These are phyloP conservation scores for Brassica rapa DNA, from an alignment of 345 rosid species.

Conservation along the genomic window DNA sequence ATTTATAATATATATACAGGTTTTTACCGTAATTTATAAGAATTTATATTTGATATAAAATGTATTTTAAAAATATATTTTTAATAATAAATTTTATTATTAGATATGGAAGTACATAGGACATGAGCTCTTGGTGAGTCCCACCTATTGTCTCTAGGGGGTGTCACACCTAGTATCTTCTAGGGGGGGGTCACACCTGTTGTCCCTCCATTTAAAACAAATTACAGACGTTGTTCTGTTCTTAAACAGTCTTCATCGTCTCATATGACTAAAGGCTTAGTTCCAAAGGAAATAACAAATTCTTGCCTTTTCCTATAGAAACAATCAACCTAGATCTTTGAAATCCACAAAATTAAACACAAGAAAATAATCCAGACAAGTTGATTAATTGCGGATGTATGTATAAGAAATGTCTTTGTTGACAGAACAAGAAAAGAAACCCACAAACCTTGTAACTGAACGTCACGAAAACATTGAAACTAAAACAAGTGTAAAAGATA, in stretches of 20 bases:
- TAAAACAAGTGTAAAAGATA: neutral
- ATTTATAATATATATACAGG: no score
- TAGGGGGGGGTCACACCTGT: no score
- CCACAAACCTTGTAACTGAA: neutral
- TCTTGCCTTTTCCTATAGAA: constrained; percentile 28
- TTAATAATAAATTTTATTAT: no score
- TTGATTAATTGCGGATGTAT: neutral
- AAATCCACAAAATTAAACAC: neutral
- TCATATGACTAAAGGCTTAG: constrained; percentile 8
- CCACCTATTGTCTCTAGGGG: no score
- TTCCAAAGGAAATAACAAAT: constrained; percentile 37
- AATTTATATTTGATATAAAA: no score
- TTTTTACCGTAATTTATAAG: no score
- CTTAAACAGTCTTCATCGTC: constrained; percentile 34
- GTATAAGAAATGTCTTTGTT: neutral
- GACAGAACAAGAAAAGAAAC: neutral
- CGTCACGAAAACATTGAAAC: constrained; percentile 19
- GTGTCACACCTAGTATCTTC: no score
- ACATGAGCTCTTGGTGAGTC: no score
- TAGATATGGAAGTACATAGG: no score
- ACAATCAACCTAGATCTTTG: constrained; percentile 7
- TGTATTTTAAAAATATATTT: no score
- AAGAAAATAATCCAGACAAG: neutral
- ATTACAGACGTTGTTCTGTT: constrained; percentile 13
- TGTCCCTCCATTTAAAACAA: no score